Percentiles rank a stretch among this genome's conserved stretches.
Evolutionary conservation across 1,139 yeast genomes (phyloP).

Genomic region (Debaryomyces subglobosus): DNA sequence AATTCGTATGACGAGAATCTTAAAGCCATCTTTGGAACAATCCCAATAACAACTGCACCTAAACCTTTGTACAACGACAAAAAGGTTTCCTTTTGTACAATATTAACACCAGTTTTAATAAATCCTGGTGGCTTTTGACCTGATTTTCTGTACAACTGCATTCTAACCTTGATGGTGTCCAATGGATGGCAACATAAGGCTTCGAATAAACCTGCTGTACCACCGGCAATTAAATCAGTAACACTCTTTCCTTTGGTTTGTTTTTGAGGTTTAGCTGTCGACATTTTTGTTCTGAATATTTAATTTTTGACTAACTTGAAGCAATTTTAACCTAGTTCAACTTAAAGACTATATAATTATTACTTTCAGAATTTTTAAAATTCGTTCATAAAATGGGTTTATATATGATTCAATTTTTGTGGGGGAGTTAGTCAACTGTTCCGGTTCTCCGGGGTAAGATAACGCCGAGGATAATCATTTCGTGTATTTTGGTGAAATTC

Average conservation of each 20-base stretch:
- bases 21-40: slow-evolving; percentile 97
- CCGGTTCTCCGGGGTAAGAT: slow-evolving; percentile 14
- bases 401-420: slow-evolving; percentile 8
- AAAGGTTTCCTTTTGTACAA: slow-evolving; percentile 79
- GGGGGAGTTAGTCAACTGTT: slow-evolving; percentile 10
- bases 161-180: slow-evolving; percentile 93
- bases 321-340: background rate
- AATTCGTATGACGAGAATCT: slow-evolving; percentile 93
- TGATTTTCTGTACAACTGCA: slow-evolving; percentile 79
- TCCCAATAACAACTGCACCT: slow-evolving; percentile 96
- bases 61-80: slow-evolving; percentile 91
- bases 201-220: slow-evolving; percentile 95
- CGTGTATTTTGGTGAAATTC: slow-evolving; percentile 9
- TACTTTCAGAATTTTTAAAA: slow-evolving; percentile 1
- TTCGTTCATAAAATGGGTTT: background rate
- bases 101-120: slow-evolving; percentile 74
- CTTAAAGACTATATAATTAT: background rate
- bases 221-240: slow-evolving; percentile 90
- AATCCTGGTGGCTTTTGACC: slow-evolving; percentile 82
- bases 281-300: slow-evolving; percentile 14
- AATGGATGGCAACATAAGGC: slow-evolving; percentile 96
- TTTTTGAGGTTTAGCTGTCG: slow-evolving; percentile 18
- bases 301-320: background rate
- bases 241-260: slow-evolving; percentile 47
- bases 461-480: slow-evolving; percentile 8